These are phyloP conservation scores for Juglanconis sp. DNA, from an alignment of 2,329 filamentous ascomycete species.

Conservation along the genomic window DNA sequence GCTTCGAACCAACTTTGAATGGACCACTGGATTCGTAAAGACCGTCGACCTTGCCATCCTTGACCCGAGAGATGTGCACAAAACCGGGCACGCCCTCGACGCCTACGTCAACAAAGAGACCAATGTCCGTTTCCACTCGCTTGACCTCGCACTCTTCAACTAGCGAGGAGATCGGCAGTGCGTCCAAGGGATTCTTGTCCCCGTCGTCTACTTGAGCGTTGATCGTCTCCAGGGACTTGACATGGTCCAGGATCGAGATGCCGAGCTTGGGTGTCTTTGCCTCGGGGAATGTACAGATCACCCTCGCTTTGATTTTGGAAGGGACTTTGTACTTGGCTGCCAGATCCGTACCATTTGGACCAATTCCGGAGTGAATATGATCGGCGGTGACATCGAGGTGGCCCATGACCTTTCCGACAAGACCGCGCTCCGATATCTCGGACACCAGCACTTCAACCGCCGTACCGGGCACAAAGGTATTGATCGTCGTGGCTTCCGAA, in stretches of 20 bases:
- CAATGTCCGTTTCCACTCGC: conserved; percentile 75
- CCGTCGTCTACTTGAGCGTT: conserved; percentile 38
- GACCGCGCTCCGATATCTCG: conserved; percentile 69
- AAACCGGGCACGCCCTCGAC: conserved; percentile 72
- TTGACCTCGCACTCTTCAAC: conserved; percentile 76
- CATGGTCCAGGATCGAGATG: conserved; percentile 83
- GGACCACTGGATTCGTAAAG: conserved; percentile 73
- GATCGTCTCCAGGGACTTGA: conserved; percentile 60
- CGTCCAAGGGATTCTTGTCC: conserved; percentile 49
- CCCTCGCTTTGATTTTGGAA: conserved; percentile 77
- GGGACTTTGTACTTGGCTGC: conserved; percentile 78
- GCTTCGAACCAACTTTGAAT: conserved; percentile 73
- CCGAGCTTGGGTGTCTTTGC: conserved; percentile 80
- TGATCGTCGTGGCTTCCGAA: conserved; percentile 77
- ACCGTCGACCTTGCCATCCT: conserved; percentile 84
- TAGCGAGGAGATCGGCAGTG: conserved; percentile 69
- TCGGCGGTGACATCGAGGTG: conserved; percentile 89
- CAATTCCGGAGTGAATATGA: conserved; percentile 79
- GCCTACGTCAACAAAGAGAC: conserved; percentile 74
- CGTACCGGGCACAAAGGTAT: conserved; percentile 88
- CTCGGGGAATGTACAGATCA: conserved; percentile 83
- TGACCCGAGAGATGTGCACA: conserved; percentile 89
- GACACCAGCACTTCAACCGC: conserved; percentile 80
- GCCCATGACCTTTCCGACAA: conserved; percentile 88
- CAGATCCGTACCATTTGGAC: conserved; percentile 65